Base-by-base conservation (phyloP, 1,284 basidiomycete genomes). In the Sphaerobolus stellatus region DNA sequence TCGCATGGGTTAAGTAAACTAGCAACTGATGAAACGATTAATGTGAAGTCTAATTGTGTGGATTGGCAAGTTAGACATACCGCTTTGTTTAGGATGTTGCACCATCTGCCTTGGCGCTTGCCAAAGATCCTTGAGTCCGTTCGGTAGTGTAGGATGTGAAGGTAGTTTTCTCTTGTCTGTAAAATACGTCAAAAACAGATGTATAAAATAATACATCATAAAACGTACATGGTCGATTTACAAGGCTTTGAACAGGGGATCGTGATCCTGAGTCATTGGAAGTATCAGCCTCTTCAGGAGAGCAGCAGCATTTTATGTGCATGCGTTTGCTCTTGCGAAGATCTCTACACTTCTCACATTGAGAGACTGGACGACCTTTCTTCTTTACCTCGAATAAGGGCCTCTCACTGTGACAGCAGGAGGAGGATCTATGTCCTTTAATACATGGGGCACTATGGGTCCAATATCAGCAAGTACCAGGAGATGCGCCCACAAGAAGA, bases 381-480 rank as follows among this genome's bases (percentile, higher is more conserved):
- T 88, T 90, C 77, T 92, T 91, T 56, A 93, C 84, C 66, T 93
- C 90, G 61, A 88, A 92, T 11, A 93, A 74, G 2, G 90, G 88
- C 8, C 91, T 79, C 60, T 91, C 88, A 46, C 83, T 85, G 66
- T 93, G 91, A 36, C 81, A 80, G 66, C 91, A 94, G 11, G 82
- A 83, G 2, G 90, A 91, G 2, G 91, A 92, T 52, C 91, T 82
- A 64, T 93, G 91, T 2, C 90, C 91, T 72, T 93, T 92, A 70
- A 93, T 92, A 68, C 91, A 94, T 9, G 90, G 87, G 72, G 88
- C 88, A 69, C 90, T 92, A 54, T 54, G 36, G 44, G 44, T 24
- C 49, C 52, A 11, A 60, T 22, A 28, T 31, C 43, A 33, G 50
- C 31, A 40, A 38, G 38, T 28, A 31, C 30, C 34, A 40, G 36